Evolutionary conservation across 768 basidiomycete species (phyloP).

Genomic region (Rhizopogon salebrosus): DNA sequence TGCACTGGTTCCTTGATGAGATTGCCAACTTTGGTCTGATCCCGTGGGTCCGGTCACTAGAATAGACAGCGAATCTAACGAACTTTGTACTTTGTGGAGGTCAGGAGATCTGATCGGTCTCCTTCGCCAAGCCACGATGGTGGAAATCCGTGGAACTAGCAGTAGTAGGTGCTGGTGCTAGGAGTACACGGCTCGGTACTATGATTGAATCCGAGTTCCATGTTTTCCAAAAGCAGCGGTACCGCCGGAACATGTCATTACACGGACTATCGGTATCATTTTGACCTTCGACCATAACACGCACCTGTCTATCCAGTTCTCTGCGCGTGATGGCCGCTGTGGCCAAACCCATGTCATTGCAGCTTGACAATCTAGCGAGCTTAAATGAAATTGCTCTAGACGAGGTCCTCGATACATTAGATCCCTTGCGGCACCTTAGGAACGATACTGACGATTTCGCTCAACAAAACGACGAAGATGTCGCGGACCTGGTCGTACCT

Average conservation of each 20-base stretch:
- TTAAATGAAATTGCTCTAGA: slow-evolving; percentile 39
- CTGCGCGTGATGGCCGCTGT: slow-evolving; percentile 5
- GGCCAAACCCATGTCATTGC: neutral
- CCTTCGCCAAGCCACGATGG: no score
- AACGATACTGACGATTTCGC: slow-evolving; percentile 29
- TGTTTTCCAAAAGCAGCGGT: neutral
- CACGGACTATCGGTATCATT: no score
- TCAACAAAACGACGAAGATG: slow-evolving; percentile 14
- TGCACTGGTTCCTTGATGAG: neutral
- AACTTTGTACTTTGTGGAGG: neutral
- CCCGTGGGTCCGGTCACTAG: neutral
- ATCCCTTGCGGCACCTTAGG: slow-evolving; percentile 61
- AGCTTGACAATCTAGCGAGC: slow-evolving; percentile 7
- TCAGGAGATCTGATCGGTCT: neutral
- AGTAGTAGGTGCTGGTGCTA: no score
- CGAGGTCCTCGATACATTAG: slow-evolving; percentile 48
- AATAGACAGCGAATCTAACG: neutral
- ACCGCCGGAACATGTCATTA: no score
- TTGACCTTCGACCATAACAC: no score
- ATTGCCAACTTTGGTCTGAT: neutral
- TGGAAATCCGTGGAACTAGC: no score
- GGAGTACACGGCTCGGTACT: no score
- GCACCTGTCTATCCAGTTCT: no score
- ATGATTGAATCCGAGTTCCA: no score
- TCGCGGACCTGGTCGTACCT: slow-evolving; percentile 46